These are phyloP conservation scores for Penicillium canariense DNA, from an alignment of 495 filamentous ascomycete genomes.

Conservation along the genomic window DNA sequence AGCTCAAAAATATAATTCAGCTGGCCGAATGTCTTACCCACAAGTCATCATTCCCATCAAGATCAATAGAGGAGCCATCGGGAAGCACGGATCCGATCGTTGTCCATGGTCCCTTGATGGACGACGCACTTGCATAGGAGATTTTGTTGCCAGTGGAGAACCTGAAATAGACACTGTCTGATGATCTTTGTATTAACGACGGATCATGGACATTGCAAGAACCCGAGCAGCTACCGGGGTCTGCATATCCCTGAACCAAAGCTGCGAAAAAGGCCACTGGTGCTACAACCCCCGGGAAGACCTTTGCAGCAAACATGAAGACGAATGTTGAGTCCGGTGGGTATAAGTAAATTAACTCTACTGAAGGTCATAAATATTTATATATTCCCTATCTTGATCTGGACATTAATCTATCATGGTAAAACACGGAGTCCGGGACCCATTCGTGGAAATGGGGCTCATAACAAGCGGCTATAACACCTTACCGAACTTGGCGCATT, in stretches of 20 bases:
- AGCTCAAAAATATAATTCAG: background rate
- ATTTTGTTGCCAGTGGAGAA: constrained; percentile 70
- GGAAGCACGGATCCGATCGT: constrained; percentile 57
- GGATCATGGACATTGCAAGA: constrained; percentile 65
- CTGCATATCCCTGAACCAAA: constrained; percentile 45
- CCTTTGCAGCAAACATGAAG: too few species aligned
- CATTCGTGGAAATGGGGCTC: constrained; percentile 9
- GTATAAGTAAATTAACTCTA: too few species aligned
- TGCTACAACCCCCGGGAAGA: too few species aligned
- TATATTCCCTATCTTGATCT: background rate
- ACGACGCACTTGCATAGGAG: constrained; percentile 58
- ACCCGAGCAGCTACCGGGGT: constrained; percentile 58
- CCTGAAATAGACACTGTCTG: constrained; percentile 68
- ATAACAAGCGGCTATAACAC: background rate
- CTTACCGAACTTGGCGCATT: background rate
- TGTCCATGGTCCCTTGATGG: constrained; percentile 66
- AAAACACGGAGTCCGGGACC: background rate
- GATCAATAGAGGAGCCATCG: constrained; percentile 57
- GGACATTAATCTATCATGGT: background rate
- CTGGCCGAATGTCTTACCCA: constrained; percentile 50
- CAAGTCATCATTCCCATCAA: constrained; percentile 57
- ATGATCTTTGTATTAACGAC: constrained; percentile 56
- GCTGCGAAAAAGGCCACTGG: constrained; percentile 20
- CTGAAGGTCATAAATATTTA: background rate
- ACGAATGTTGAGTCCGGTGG: too few species aligned